phyloP scores from a whole-genome alignment of 352 stramenopile genomes.

The Blastocystis sp. region DNA sequence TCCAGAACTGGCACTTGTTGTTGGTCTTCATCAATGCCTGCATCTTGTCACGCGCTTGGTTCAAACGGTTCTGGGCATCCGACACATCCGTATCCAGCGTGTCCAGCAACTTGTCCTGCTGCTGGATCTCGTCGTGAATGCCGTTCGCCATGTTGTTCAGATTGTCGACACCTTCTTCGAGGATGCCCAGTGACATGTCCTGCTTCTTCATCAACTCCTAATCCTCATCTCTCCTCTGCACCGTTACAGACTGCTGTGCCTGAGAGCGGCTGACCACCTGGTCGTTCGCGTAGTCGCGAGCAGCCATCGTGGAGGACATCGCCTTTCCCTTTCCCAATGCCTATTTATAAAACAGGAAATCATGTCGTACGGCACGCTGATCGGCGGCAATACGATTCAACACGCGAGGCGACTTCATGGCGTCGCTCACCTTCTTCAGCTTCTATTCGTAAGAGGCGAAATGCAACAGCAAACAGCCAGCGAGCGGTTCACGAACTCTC shows the following conservation, averaged over 20 bases:
- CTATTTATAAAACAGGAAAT: neutral
- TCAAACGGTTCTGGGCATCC: conserved; percentile 65
- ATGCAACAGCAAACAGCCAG: neutral
- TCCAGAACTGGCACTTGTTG: conserved; percentile 68
- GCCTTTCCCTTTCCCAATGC: conserved; percentile 28
- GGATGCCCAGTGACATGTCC: conserved; percentile 49
- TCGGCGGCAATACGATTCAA: conserved; percentile 55
- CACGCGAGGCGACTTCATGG: conserved; percentile 61
- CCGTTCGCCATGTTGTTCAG: conserved; percentile 67
- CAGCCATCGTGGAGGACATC: conserved; percentile 29
- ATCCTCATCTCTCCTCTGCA: neutral
- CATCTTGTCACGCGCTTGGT: conserved; percentile 62
- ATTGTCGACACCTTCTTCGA: conserved; percentile 66
- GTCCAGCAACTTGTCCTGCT: conserved; percentile 64
- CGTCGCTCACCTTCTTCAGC: conserved; percentile 54
- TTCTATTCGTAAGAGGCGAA: conserved; percentile 15
- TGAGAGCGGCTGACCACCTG: conserved; percentile 57
- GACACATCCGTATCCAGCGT: conserved; percentile 66
- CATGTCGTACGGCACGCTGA: conserved; percentile 19
- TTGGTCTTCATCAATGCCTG: conserved; percentile 73
- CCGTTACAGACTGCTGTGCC: conserved; percentile 28
- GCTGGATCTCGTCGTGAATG: conserved; percentile 65
- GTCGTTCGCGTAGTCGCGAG: conserved; percentile 69
- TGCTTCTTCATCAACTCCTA: conserved; percentile 75
- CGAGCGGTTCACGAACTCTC: conserved; percentile 48